Evolutionary conservation across 345 rosid genomes (phyloP).

Genomic region (Eucalyptus marginata): DNA sequence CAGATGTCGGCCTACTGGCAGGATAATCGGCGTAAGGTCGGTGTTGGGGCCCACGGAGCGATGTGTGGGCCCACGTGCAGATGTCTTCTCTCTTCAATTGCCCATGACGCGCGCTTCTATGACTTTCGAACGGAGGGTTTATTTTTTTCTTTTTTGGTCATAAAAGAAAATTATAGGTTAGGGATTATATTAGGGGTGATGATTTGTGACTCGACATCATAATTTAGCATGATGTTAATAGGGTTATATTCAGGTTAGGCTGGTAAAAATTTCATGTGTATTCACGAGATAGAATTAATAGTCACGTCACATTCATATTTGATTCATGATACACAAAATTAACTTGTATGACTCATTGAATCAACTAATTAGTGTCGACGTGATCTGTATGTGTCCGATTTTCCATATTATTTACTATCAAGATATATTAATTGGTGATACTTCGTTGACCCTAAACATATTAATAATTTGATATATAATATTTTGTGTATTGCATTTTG

Average conservation of each 20-base stretch:
- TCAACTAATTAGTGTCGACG: rapidly evolving
- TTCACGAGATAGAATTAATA: rapidly evolving
- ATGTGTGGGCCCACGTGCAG: neutral
- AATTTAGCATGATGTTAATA: neutral
- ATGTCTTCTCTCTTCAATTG: neutral
- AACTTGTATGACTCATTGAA: rapidly evolving
- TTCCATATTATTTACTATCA: neutral
- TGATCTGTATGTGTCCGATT: rapidly evolving
- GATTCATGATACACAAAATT: neutral
- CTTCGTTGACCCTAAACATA: neutral
- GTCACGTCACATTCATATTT: neutral
- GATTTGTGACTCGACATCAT: neutral
- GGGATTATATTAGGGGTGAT: neutral
- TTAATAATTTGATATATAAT: neutral
- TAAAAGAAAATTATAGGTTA: neutral
- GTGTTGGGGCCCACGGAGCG: constrained; percentile 1
- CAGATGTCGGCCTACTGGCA: neutral
- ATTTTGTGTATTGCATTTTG: neutral
- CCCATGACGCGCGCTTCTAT: rapidly evolving
- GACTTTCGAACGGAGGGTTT: neutral
- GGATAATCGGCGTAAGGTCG: constrained; percentile 2
- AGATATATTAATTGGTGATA: neutral
- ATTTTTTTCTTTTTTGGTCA: neutral
- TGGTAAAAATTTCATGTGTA: neutral
- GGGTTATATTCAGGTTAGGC: neutral